These are phyloP conservation scores for Suillus paluster DNA, from an alignment of 768 basidiomycete genomes.

Conservation along the genomic window DNA sequence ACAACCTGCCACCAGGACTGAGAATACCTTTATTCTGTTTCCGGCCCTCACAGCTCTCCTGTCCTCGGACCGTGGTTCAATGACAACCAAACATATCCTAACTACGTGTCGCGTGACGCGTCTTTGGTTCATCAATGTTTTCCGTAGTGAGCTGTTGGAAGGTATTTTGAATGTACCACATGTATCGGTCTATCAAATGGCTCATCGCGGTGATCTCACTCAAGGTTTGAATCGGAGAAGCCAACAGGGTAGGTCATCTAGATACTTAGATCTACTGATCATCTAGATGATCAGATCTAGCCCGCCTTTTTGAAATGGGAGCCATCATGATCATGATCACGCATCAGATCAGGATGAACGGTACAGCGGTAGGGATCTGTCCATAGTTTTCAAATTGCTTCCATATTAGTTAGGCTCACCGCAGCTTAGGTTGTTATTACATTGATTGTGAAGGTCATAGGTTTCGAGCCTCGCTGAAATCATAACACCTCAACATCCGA, in stretches of 20 bases:
- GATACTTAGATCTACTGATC: background rate
- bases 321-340: slow-evolving; percentile 1
- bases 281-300: background rate
- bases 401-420: background rate
- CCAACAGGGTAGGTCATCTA: background rate
- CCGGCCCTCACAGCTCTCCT: background rate
- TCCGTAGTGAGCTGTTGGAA: background rate
- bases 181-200: background rate
- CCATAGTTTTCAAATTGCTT: slow-evolving; percentile 1
- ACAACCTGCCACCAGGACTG: background rate
- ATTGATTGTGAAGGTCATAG: background rate
- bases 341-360: background rate
- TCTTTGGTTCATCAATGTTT: too few species aligned
- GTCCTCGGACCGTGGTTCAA: background rate
- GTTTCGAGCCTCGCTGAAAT: background rate
- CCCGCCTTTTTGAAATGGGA: background rate
- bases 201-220: background rate
- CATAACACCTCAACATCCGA: background rate
- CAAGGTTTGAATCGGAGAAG: background rate
- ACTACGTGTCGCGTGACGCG: background rate
- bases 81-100: background rate
- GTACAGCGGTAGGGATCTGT: background rate
- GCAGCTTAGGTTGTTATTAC: background rate
- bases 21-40: background rate
- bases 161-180: too few species aligned